phyloP scores from a whole-genome alignment of 1,284 basidiomycete species.

The Boletus semigastroideus region DNA sequence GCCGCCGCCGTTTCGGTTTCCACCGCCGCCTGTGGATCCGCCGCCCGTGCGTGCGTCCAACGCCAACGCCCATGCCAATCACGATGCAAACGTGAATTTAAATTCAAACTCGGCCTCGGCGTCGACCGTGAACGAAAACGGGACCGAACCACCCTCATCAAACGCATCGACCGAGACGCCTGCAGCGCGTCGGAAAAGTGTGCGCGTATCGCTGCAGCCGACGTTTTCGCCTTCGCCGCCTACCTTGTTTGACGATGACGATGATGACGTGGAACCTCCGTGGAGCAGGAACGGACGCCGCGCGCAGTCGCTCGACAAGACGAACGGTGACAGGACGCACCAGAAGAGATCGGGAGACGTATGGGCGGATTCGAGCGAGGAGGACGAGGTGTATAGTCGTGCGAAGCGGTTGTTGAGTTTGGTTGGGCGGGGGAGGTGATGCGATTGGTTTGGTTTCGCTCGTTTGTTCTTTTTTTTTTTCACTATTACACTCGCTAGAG shows the following conservation, averaged over 20 bases:
- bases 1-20: too few relatives aligned
- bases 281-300: neutral
- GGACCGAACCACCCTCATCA: conserved; percentile 12
- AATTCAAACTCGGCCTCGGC: too few relatives aligned
- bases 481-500: too few relatives aligned
- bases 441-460: too few relatives aligned
- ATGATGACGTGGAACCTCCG: neutral
- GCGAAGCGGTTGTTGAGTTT: conserved; percentile 54
- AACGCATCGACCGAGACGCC: conserved; percentile 15
- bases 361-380: conserved; percentile 74
- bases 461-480: too few relatives aligned
- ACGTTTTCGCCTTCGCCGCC: conserved; percentile 72
- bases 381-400: conserved; percentile 62
- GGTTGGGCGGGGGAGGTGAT: conserved; percentile 38
- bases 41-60: too few relatives aligned
- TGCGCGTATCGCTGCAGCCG: conserved; percentile 68
- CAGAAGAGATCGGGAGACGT: conserved; percentile 18
- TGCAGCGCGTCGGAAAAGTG: conserved; percentile 63
- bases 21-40: too few relatives aligned
- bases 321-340: too few relatives aligned
- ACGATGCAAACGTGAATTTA: too few relatives aligned
- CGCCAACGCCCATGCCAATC: too few relatives aligned
- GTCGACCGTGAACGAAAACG: neutral
- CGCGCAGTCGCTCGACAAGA: too few relatives aligned
- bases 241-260: conserved; percentile 47